phyloP scores from a whole-genome alignment of 345 rosid genomes.

The Brassica incana region DNA sequence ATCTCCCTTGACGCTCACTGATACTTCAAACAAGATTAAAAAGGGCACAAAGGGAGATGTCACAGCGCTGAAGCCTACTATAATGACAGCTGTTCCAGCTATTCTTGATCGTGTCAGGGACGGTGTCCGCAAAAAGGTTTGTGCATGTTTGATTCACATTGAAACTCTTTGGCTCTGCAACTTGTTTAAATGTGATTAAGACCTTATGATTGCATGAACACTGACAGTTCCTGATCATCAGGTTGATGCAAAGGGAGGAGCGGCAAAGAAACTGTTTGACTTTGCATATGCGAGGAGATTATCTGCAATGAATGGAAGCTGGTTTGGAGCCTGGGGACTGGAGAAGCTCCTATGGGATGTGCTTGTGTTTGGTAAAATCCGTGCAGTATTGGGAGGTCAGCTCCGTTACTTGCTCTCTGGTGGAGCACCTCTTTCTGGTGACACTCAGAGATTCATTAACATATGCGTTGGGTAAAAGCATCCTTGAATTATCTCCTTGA shows the following conservation, averaged over 20 bases:
- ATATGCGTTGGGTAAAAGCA: slow-evolving; percentile 87
- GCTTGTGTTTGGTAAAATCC: slow-evolving; percentile 82
- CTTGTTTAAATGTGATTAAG: too few species aligned
- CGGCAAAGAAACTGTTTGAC: slow-evolving; percentile 75
- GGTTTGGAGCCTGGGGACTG: slow-evolving; percentile 97
- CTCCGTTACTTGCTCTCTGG: slow-evolving; percentile 95
- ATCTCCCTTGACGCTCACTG: slow-evolving; percentile 90
- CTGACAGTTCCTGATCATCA: slow-evolving; percentile 39
- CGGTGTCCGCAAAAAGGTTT: slow-evolving; percentile 94
- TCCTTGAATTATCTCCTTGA: slow-evolving; percentile 27
- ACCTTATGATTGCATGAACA: background rate
- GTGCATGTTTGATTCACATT: slow-evolving; percentile 10
- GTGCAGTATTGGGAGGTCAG: slow-evolving; percentile 84
- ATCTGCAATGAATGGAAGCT: slow-evolving; percentile 91
- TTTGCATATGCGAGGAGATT: slow-evolving; percentile 87
- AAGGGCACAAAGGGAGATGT: slow-evolving; percentile 94
- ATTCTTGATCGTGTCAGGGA: slow-evolving; percentile 97
- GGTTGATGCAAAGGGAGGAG: slow-evolving; percentile 88
- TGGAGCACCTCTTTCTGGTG: slow-evolving; percentile 96
- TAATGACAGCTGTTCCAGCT: slow-evolving; percentile 99
- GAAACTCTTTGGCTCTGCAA: background rate
- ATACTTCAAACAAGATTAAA: slow-evolving; percentile 89
- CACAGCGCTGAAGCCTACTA: slow-evolving; percentile 70
- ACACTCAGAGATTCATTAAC: slow-evolving; percentile 99
- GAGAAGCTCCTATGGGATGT: slow-evolving; percentile 82